phyloP scores from a whole-genome alignment of 345 rosid genomes.

The Murraya paniculata region DNA sequence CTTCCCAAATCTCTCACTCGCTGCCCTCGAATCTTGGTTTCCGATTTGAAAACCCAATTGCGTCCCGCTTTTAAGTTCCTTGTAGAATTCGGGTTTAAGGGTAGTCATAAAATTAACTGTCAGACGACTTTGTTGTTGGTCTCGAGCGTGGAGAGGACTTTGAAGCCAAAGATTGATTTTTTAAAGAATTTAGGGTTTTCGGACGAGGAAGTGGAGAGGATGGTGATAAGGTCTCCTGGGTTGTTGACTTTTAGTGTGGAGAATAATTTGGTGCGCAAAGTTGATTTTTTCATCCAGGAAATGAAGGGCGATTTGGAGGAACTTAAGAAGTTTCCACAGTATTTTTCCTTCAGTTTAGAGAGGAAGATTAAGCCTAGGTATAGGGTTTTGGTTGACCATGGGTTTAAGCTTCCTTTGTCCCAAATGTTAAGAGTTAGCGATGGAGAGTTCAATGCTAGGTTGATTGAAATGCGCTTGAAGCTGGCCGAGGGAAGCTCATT shows the following conservation, averaged over 20 bases:
- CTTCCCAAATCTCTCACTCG: slow-evolving; percentile 62
- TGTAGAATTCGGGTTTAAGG: slow-evolving; percentile 53
- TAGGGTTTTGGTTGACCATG: slow-evolving; percentile 52
- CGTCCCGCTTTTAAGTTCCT: slow-evolving; percentile 61
- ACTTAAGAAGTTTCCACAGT: slow-evolving; percentile 78
- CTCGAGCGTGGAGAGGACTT: slow-evolving; percentile 53
- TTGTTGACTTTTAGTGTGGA: slow-evolving; percentile 66
- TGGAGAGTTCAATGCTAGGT: slow-evolving; percentile 58
- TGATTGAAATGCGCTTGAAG: slow-evolving; percentile 57
- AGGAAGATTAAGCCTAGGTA: slow-evolving; percentile 81
- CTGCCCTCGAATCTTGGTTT: slow-evolving; percentile 60
- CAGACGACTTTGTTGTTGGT: slow-evolving; percentile 64
- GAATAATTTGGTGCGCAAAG: slow-evolving; percentile 68
- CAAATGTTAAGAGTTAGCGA: slow-evolving; percentile 81
- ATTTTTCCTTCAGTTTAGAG: slow-evolving; percentile 83
- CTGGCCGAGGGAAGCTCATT: slow-evolving; percentile 18
- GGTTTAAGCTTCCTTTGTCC: slow-evolving; percentile 54
- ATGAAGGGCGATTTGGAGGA: slow-evolving; percentile 67
- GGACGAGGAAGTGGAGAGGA: slow-evolving; percentile 48
- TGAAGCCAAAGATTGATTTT: slow-evolving; percentile 55
- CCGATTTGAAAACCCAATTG: slow-evolving; percentile 47
- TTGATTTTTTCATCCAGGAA: slow-evolving; percentile 51
- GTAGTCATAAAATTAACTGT: slow-evolving; percentile 34
- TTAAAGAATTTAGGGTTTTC: slow-evolving; percentile 51
- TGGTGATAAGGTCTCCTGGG: slow-evolving; percentile 80